Evolutionary conservation across 2,329 filamentous ascomycete genomes (phyloP).

Genomic region (Nigrospora oryzae): DNA sequence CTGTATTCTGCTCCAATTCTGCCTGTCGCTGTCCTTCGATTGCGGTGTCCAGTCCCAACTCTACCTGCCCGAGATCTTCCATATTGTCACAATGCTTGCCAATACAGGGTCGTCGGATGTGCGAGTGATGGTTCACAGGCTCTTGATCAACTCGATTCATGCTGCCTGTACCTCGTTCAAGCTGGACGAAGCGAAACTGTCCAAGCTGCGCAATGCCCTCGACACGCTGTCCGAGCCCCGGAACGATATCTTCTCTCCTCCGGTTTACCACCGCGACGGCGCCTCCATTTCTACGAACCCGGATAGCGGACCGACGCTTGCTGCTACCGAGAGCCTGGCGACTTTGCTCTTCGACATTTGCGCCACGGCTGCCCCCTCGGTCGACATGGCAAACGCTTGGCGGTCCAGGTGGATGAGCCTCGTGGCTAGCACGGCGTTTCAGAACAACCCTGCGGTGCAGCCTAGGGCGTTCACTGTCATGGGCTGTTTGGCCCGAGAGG

Average conservation of each 20-base stretch:
- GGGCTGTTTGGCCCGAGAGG: constrained; percentile 62
- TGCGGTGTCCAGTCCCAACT: constrained; percentile 59
- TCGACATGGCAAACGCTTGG: constrained; percentile 61
- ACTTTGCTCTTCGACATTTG: constrained; percentile 56
- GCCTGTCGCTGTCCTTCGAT: constrained; percentile 58
- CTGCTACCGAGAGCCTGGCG: constrained; percentile 53
- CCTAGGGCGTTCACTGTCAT: constrained; percentile 62
- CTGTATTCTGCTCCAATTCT: constrained; percentile 58
- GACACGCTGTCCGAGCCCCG: constrained; percentile 51
- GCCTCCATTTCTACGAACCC: constrained; percentile 45
- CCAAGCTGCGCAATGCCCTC: constrained; percentile 46
- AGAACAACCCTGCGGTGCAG: constrained; percentile 65
- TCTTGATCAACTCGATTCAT: constrained; percentile 60
- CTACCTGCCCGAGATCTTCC: constrained; percentile 61
- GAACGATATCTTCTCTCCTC: constrained; percentile 47
- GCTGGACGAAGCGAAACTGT: constrained; percentile 50
- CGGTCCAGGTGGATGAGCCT: constrained; percentile 66
- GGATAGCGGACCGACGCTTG: constrained; percentile 41
- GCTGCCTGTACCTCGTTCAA: constrained; percentile 58
- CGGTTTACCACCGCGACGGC: constrained; percentile 39
- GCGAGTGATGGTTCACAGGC: constrained; percentile 50
- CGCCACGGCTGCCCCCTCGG: constrained; percentile 52
- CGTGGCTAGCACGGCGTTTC: constrained; percentile 64
- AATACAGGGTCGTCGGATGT: constrained; percentile 54
- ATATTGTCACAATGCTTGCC: constrained; percentile 62